Percentiles rank a stretch among this genome's conserved stretches.
These are phyloP conservation scores for Scortechinia acanthostroma DNA, from an alignment of 2,329 filamentous ascomycete species.

Conservation along the genomic window DNA sequence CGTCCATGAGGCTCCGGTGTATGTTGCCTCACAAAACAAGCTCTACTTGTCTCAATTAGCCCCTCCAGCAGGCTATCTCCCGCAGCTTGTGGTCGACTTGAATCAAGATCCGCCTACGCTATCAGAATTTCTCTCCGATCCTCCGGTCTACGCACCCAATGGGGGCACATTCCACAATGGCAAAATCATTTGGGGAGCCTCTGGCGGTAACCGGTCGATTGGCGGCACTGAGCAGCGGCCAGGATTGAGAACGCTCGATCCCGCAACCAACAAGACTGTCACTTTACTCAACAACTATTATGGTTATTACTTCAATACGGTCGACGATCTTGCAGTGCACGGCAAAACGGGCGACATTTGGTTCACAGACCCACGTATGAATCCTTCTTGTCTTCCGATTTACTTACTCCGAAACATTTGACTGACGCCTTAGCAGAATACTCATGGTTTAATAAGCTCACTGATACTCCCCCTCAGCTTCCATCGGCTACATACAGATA, in stretches of 20 bases:
- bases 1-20: slow-evolving; percentile 29
- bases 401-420: slow-evolving; percentile 13
- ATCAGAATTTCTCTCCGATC: slow-evolving; percentile 23
- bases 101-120: slow-evolving; percentile 27
- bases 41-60: slow-evolving; percentile 24
- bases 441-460: slow-evolving; percentile 21
- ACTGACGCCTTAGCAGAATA: slow-evolving; percentile 13
- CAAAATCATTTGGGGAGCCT: slow-evolving; percentile 23
- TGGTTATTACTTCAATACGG: slow-evolving; percentile 31
- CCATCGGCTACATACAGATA: slow-evolving; percentile 29
- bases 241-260: slow-evolving; percentile 31
- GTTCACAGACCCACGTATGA: slow-evolving; percentile 34
- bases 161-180: slow-evolving; percentile 26
- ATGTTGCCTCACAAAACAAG: slow-evolving; percentile 24
- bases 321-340: slow-evolving; percentile 32
- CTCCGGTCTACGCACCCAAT: slow-evolving; percentile 28
- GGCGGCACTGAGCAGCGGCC: slow-evolving; percentile 23
- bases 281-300: slow-evolving; percentile 34
- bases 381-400: slow-evolving; percentile 17
- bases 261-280: slow-evolving; percentile 26
- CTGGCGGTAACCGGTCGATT: slow-evolving; percentile 21
- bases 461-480: slow-evolving; percentile 20
- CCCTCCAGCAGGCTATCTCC: slow-evolving; percentile 20
- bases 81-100: slow-evolving; percentile 25
- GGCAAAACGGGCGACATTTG: slow-evolving; percentile 30